Evolutionary conservation across 495 filamentous ascomycete species (phyloP).

Genomic region (Penicillium parvum): DNA sequence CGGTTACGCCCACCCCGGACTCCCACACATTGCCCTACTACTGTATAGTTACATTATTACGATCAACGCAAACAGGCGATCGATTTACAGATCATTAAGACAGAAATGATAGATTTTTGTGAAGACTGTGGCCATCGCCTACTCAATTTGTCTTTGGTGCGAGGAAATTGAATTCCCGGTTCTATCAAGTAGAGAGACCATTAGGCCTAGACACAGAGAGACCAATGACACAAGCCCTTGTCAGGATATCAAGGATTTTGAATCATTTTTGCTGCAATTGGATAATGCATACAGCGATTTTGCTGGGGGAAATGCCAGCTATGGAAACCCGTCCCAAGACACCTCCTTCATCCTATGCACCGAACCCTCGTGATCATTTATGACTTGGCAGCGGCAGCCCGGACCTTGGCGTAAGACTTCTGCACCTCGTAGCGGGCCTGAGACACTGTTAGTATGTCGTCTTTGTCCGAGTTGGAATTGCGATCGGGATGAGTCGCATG

Average conservation of each 20-base stretch:
- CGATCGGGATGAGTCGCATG: constrained; percentile 1
- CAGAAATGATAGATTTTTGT: background rate
- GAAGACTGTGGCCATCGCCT: constrained; percentile 4
- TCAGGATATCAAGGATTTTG: constrained; percentile 48
- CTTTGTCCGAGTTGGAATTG: background rate
- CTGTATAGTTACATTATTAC: constrained; percentile 4
- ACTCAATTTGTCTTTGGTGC: constrained; percentile 12
- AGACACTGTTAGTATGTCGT: constrained; percentile 14
- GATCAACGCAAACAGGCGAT: background rate
- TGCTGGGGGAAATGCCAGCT: constrained; percentile 42
- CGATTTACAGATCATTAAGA: too few relatives aligned
- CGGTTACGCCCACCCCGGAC: constrained; percentile 36
- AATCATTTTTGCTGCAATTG: constrained; percentile 48
- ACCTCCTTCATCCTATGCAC: constrained; percentile 47
- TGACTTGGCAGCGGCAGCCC: constrained; percentile 51
- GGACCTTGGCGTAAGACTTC: constrained; percentile 82
- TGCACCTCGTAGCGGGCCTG: constrained; percentile 88
- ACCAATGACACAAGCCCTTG: constrained; percentile 31
- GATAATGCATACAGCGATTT: constrained; percentile 48
- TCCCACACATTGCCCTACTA: constrained; percentile 30
- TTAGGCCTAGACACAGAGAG: constrained; percentile 20
- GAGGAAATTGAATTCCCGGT: constrained; percentile 10
- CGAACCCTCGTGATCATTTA: constrained; percentile 47
- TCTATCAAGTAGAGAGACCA: constrained; percentile 21
- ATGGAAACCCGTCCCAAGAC: constrained; percentile 46